Conservation (phyloP, 2,329 filamentous ascomycete species). For the Endothia cerciana region DNA sequence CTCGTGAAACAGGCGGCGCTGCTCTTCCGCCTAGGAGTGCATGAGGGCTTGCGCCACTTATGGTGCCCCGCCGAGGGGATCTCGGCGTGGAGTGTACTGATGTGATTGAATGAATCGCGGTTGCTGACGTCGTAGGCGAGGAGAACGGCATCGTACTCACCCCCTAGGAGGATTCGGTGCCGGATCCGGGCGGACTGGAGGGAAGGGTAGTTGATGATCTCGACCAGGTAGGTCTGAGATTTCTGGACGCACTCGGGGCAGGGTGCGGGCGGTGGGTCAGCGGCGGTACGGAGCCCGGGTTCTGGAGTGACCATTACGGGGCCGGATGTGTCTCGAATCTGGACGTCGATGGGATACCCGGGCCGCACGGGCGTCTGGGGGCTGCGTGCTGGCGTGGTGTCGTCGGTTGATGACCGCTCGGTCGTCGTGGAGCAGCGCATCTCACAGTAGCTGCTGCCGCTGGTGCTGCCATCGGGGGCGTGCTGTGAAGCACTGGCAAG, state of each 20-base stretch:
- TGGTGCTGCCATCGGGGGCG: background rate
- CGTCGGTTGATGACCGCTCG: slow-evolving; percentile 18
- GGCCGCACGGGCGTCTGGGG: slow-evolving; percentile 16
- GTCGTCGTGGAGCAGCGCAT: slow-evolving; percentile 2
- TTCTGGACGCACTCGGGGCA: slow-evolving; percentile 29
- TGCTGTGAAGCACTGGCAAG: slow-evolving; percentile 1
- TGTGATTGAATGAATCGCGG: slow-evolving; percentile 32
- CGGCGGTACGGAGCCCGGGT: background rate
- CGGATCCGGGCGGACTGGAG: slow-evolving; percentile 33
- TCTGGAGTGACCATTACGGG: background rate
- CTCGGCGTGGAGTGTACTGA: slow-evolving; percentile 31
- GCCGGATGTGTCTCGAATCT: background rate
- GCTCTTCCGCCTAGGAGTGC: slow-evolving; percentile 11
- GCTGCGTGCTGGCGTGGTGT: slow-evolving; percentile 30
- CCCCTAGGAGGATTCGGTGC: slow-evolving; percentile 31
- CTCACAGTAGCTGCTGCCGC: background rate
- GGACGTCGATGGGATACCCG: background rate
- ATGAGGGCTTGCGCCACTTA: slow-evolving; percentile 17
- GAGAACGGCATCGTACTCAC: slow-evolving; percentile 37
- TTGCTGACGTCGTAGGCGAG: slow-evolving; percentile 37
- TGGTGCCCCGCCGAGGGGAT: slow-evolving; percentile 29
- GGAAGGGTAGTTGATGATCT: slow-evolving; percentile 37
- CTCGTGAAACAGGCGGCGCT: background rate
- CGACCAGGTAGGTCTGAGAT: slow-evolving; percentile 35
- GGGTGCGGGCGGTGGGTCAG: background rate